These are phyloP conservation scores for Trametes coccinea DNA, from an alignment of 768 basidiomycete genomes.

Conservation along the genomic window DNA sequence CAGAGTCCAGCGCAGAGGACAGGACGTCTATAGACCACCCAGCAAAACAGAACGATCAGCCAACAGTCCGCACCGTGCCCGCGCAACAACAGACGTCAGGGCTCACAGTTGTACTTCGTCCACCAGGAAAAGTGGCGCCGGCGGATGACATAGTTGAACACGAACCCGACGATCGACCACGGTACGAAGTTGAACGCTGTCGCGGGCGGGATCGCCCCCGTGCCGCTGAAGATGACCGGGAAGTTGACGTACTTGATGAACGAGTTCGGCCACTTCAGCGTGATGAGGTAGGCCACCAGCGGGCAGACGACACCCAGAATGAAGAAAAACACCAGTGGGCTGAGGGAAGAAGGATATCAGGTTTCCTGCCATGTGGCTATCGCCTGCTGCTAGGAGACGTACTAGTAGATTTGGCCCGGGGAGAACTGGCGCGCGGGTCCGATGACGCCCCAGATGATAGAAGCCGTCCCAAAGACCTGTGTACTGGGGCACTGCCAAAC, in stretches of 20 bases:
- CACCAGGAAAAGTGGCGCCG: conserved; percentile 41
- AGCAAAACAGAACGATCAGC: not conserved
- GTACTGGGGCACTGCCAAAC: conserved; percentile 54
- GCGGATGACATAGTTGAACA: conserved; percentile 41
- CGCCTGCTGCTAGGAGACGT: conserved; percentile 2
- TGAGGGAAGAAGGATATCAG: not conserved
- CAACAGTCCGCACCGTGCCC: no score
- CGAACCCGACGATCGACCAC: conserved; percentile 38
- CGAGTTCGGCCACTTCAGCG: conserved; percentile 63
- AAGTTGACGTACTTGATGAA: conserved; percentile 39
- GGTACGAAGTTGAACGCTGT: conserved; percentile 44
- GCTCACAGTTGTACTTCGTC: conserved; percentile 41
- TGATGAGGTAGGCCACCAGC: conserved; percentile 43
- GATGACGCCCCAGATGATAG: conserved; percentile 48
- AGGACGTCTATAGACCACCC: conserved; percentile 52
- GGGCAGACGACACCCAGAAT: conserved; percentile 44
- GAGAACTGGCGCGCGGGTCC: conserved; percentile 41
- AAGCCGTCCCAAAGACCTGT: conserved; percentile 56
- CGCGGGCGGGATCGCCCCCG: conserved; percentile 43
- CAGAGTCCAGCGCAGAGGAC: conserved; percentile 74
- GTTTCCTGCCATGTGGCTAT: not conserved
- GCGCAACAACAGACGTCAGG: not conserved
- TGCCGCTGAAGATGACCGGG: conserved; percentile 44
- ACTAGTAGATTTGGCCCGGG: conserved; percentile 39
- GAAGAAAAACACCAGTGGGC: conserved; percentile 44